Conservation (phyloP, 1,139 yeast genomes). For the Sugiyamaella paludigena region DNA sequence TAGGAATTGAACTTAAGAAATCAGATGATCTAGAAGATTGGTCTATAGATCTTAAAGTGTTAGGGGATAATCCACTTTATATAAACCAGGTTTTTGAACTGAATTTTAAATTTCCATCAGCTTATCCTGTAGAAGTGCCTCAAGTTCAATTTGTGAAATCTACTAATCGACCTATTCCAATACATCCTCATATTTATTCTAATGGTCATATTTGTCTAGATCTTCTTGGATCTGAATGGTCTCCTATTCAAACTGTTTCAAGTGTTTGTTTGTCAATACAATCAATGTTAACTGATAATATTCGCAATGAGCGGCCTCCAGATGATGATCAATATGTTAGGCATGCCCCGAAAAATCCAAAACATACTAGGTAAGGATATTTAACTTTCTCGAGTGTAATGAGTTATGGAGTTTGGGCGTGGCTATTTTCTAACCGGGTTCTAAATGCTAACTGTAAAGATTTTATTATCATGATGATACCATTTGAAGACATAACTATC, state of each 20-base stretch:
- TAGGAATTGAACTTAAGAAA: slow-evolving; percentile 32
- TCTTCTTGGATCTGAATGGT: slow-evolving; percentile 63
- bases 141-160: slow-evolving; percentile 49
- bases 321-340: slow-evolving; percentile 52
- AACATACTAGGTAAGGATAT: slow-evolving; percentile 40
- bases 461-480: slow-evolving; percentile 49
- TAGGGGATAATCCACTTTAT: slow-evolving; percentile 38
- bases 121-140: slow-evolving; percentile 67
- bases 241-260: slow-evolving; percentile 63
- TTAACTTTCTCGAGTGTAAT: too few species aligned
- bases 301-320: slow-evolving; percentile 45
- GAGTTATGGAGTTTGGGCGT: not conserved
- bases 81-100: slow-evolving; percentile 39
- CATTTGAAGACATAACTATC: slow-evolving; percentile 36
- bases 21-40: slow-evolving; percentile 35
- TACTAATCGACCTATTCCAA: slow-evolving; percentile 44
- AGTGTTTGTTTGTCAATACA: slow-evolving; percentile 59
- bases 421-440: not conserved
- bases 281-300: slow-evolving; percentile 59
- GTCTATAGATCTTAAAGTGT: slow-evolving; percentile 38
- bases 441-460: slow-evolving; percentile 25
- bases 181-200: slow-evolving; percentile 71
- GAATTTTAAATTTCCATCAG: slow-evolving; percentile 44
- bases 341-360: slow-evolving; percentile 59
- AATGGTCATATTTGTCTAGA: slow-evolving; percentile 68